Base-by-base conservation (phyloP, 2,329 filamentous ascomycete species). In the Nothophaeocryptopus gaeumannii region DNA sequence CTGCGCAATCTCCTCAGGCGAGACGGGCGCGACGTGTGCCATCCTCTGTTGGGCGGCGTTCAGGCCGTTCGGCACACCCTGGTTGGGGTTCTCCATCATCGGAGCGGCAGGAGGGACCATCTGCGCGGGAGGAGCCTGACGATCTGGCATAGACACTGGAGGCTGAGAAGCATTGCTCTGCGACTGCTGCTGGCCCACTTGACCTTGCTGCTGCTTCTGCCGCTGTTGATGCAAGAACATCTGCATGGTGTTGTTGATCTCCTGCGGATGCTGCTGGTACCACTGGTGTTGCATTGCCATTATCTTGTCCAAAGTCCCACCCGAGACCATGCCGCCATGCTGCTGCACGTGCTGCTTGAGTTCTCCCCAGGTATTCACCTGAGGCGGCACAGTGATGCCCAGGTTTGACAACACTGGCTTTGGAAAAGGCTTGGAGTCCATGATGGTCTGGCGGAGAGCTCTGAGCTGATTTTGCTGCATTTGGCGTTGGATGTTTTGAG, bases 341-440 rank as follows among this genome's bases (percentile, higher is more conserved):
- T 74, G 67, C 26, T 63, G 59, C 12, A 74, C 74, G 70, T 78
- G 79, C 45, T 75, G 67, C 63, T 82, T 83, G 5, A 83, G 67
- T 48, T 81, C 75, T 8, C 74, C 74, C 80, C 80, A 83, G 2
- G 73, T 76, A 56, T 73, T 77, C 16, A 82, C 68, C 10, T 75
- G 65, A 26, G 73, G 74, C 5, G 80, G 79, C 8, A 80, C 58
- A 8, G 54, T 51, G 33, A 57, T 55, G 29, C 45, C 47, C 4
- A 55, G 40, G 35, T 50, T 38, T 11, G 37, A 45, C 26, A 54
- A 45, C 31, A 51, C 34, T 16, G 48, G 37, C 39, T 52, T 56
- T 26, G 51, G 56, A 33, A 56, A 58, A 7, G 55, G 50, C 42
- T 52, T 53, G 32, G 41, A 26, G 38, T 58, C 58, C 47, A 55